A percentile compares a stretch with the other conserved stretches of the same genome.
Evolutionary conservation across 371 early-diverging fungal species (phyloP).

Genomic region (Rhizopus stolonifer): DNA sequence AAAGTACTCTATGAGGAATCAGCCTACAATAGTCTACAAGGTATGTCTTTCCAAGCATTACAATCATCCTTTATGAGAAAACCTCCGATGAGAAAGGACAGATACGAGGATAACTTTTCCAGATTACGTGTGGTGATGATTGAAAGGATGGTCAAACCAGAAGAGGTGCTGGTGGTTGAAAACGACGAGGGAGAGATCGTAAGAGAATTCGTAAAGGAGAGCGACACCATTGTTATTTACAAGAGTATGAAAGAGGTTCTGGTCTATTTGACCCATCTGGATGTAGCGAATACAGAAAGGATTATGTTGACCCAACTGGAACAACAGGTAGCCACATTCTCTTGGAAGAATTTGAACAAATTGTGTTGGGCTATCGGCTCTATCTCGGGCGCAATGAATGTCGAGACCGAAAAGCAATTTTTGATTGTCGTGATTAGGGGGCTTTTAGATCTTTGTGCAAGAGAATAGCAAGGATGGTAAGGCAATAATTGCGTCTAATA

Average conservation of each 20-base stretch:
- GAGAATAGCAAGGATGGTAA: conserved; percentile 98
- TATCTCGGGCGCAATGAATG: conserved; percentile 95
- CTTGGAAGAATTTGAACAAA: conserved; percentile 96
- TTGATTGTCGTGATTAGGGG: conserved; percentile 97
- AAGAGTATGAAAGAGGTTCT: conserved; percentile 98
- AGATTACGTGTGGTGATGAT: conserved; percentile 88
- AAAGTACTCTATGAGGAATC: conserved; percentile 81
- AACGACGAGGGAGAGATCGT: conserved; percentile 99
- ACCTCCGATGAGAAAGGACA: conserved; percentile 77
- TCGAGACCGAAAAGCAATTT: conserved; percentile 96
- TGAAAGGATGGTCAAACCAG: conserved; percentile 95
- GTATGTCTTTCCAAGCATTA: conserved; percentile 55
- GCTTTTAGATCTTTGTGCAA: conserved; percentile 90
- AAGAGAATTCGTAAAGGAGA: conserved; percentile 96
- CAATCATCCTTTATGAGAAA: conserved; percentile 51
- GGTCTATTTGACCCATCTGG: conserved; percentile 96
- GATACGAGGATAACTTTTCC: conserved; percentile 78
- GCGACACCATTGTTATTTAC: conserved; percentile 97
- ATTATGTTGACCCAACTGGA: conserved; percentile 93
- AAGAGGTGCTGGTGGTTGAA: conserved; percentile 97
- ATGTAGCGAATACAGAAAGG: conserved; percentile 86
- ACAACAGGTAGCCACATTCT: conserved; percentile 94
- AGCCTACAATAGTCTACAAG: conserved; percentile 91
- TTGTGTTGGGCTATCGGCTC: conserved; percentile 99
- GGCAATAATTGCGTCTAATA: conserved; percentile 99